Evolutionary conservation across 148 eudicot species (phyloP), one percentile per base, ranked within the genome.

Genomic region (Fagopyrum homotropicum): DNA sequence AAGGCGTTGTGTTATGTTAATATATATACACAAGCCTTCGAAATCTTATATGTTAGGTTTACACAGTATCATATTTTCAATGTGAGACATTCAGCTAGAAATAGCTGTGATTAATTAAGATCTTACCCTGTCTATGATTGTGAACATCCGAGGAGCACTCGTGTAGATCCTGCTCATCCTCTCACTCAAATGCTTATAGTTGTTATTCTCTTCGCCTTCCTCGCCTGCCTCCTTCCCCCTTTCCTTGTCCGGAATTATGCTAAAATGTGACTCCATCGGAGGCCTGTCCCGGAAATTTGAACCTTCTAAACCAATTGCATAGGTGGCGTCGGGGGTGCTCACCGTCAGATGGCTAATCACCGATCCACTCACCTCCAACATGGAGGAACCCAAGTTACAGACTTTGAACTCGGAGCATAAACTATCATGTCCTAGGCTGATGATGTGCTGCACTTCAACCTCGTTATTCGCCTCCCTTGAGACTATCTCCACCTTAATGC

Each of bases 261-360:
- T 83, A 77, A 89, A 93, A 45, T 81, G 81, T 59, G 91, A 77
- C 26, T 10, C 45, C 50, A 89, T 40, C 16, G 97, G 95, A 30
- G 87, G 86, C 77, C 79, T 80, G 83, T 68, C 81, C 44, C 61
- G 73, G 83, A 77, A 88, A 84, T 87, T 81, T 12, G 93, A 89
- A 45, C 94, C 81, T 76, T 89, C 91, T 75, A 93, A 74, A 74
- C 98, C 98, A 12, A 84, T n/a, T 22, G 91, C 95, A 63, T 88
- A 91, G 74, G 92, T 83, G n/a, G 93, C 97, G n/a, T 93, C 98
- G 0, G 97, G 97, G 55, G 95, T 87, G 86, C 97, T 93, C 45
- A 91, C 90, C 5, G 83, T 82, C 73, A 93, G 74, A 83, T 93
- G 95, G 76, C 89, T 89, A 16, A 89, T 1, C 43, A 88, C 26